Evolutionary conservation across 2,329 filamentous ascomycete species (phyloP), one percentile per base, ranked within the genome.

Genomic region (Scedosporium aurantiacum): DNA sequence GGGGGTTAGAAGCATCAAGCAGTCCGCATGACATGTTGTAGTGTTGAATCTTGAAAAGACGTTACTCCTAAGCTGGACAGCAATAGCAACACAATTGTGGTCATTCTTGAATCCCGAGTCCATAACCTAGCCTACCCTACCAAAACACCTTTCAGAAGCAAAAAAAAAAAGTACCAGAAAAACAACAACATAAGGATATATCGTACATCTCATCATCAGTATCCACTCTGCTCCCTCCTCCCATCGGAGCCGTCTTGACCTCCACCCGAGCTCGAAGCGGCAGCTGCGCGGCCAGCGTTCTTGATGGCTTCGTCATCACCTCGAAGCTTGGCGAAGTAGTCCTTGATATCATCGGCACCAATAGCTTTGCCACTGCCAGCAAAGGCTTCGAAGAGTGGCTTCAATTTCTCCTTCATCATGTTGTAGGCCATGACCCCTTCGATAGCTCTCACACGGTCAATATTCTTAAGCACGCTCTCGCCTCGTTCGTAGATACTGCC

Each of bases 361-460:
- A 99, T 92, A 0, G 90, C 86, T 72, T 89, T 79, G 1, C 93
- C 93, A 64, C 88, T 95, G 70, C 97, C 91, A 0, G 94, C 94
- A 71, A 96, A 99, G 52, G 95, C 89, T 74, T 92, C 86, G 68
- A 99, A 84, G 72, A 99, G 97, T 0, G 87, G 87, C 78, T 93
- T 96, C n/a, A 99, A 85, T 71, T 93, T 92, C 70, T 97, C 92
- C 70, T 95, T 94, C 63, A 99, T 82, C 68, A 96, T 89, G 69
- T 97, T 97, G 75, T 97, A 99, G 0, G 92, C 93, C 91, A 97
- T 97, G 55, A 96, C 93, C 16, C 94, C 94, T 72, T 99, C 90
- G 61, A 99, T 96, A 4, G 94, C 94, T 14, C 87, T 82, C 6
- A 97, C 93, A 2, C 94, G 89, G 71, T 99, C 94, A 62, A 99